Conservation (phyloP, 257 asterid species). For the Craterostigma plantagineum region DNA sequence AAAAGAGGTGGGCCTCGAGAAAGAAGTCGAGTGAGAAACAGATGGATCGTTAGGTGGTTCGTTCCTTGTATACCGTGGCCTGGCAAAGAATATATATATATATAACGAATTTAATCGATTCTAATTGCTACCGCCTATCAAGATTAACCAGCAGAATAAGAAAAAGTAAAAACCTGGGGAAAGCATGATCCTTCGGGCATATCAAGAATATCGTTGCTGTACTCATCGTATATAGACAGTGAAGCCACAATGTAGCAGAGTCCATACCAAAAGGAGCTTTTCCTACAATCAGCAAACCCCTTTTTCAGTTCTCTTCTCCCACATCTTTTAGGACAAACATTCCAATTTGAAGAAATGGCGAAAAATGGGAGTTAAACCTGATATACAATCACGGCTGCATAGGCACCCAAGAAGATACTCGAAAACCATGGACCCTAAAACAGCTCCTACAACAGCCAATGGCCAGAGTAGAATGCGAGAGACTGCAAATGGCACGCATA, state of each 20-base stretch:
- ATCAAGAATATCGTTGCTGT: constrained; percentile 87
- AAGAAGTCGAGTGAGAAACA: constrained; percentile 23
- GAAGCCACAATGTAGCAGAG: constrained; percentile 77
- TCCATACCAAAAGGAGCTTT: constrained; percentile 71
- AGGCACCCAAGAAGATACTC: constrained; percentile 71
- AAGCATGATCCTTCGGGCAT: constrained; percentile 94
- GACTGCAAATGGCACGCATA: constrained; percentile 95
- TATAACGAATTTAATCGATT: not conserved
- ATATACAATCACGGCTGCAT: constrained; percentile 76
- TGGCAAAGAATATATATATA: constrained; percentile 14
- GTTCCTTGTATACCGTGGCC: constrained; percentile 50
- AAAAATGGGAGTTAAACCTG: constrained; percentile 48
- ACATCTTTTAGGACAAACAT: too few species aligned
- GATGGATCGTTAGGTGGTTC: constrained; percentile 15
- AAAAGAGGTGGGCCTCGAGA: constrained; percentile 37
- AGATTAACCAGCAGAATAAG: too few species aligned
- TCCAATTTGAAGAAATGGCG: not conserved
- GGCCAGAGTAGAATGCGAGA: constrained; percentile 93
- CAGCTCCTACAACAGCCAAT: constrained; percentile 75
- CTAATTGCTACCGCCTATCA: not conserved
- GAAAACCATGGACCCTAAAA: constrained; percentile 60
- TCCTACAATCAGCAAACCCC: too few species aligned
- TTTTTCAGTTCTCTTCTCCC: too few species aligned
- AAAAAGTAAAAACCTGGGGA: constrained; percentile 46
- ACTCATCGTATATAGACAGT: constrained; percentile 77